These are phyloP conservation scores for Lepidium didymum DNA, from an alignment of 345 rosid species.

Conservation along the genomic window DNA sequence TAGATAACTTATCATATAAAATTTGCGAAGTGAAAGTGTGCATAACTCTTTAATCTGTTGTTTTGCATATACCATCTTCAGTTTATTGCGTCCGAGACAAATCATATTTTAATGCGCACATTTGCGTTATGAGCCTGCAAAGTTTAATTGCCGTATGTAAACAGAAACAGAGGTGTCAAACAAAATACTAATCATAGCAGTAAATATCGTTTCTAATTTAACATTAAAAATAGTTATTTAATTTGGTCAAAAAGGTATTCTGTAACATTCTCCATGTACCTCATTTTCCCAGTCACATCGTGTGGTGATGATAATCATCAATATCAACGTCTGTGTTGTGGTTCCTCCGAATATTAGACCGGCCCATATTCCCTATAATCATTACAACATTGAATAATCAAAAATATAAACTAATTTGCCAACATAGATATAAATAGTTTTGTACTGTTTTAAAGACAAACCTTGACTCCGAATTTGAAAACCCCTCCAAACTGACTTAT, in stretches of 20 bases:
- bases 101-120: background rate
- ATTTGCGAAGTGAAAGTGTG: background rate
- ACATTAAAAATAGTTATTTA: no score
- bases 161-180: background rate
- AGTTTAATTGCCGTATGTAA: background rate
- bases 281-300: slow-evolving; percentile 50
- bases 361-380: slow-evolving; percentile 56
- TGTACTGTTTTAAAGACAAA: no score
- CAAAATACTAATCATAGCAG: background rate
- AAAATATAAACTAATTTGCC: background rate
- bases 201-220: background rate
- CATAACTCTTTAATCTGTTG: background rate
- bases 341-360: slow-evolving; percentile 77
- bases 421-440: background rate
- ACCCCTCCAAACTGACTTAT: no score
- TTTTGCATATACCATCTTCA: background rate
- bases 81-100: background rate
- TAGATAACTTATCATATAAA: background rate
- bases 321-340: slow-evolving; percentile 40
- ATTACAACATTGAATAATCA: background rate
- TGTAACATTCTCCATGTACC: slow-evolving; percentile 19
- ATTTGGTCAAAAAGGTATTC: background rate
- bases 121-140: slow-evolving; percentile 9
- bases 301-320: slow-evolving; percentile 38
- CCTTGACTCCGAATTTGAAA: slow-evolving; percentile 43